Conservation (phyloP, 1,284 basidiomycete species). For the Leucoagaricus sp. region DNA sequence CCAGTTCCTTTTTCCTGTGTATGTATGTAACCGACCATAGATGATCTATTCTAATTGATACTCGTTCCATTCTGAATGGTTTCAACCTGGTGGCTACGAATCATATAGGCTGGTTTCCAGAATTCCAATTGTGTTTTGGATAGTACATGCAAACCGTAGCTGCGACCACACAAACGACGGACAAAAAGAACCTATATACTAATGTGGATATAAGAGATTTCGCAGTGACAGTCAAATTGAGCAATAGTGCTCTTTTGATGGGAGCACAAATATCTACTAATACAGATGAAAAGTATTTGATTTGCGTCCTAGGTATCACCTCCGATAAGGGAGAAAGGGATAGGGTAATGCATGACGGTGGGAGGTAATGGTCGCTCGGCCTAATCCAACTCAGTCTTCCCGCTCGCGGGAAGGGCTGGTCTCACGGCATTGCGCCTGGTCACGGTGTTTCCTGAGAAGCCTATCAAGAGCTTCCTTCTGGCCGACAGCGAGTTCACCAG, state of each 20-base stretch:
- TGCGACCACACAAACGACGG: background rate
- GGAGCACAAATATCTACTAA: slow-evolving; percentile 8
- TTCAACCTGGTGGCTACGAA: background rate
- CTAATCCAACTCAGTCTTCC: slow-evolving; percentile 13
- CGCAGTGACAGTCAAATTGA: slow-evolving; percentile 4
- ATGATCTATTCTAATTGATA: background rate
- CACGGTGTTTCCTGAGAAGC: slow-evolving; percentile 74
- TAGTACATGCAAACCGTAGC: background rate
- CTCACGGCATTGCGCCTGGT: slow-evolving; percentile 37
- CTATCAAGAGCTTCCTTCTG: slow-evolving; percentile 87
- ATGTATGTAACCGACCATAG: slow-evolving; percentile 2
- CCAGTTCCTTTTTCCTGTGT: background rate
- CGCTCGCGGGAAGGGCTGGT: slow-evolving; percentile 29
- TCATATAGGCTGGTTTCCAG: background rate
- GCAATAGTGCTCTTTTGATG: slow-evolving; percentile 15
- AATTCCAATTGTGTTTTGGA: background rate
- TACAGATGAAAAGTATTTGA: background rate
- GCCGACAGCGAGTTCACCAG: slow-evolving; percentile 84
- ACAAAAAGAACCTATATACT: background rate
- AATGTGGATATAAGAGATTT: background rate
- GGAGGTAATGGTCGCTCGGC: too few relatives aligned
- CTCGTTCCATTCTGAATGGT: background rate
- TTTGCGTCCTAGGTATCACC: background rate
- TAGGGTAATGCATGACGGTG: background rate
- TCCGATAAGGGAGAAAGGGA: background rate